Base-by-base conservation (phyloP, 2,329 filamentous ascomycete species). In the Diaporthe citrichinensis region DNA sequence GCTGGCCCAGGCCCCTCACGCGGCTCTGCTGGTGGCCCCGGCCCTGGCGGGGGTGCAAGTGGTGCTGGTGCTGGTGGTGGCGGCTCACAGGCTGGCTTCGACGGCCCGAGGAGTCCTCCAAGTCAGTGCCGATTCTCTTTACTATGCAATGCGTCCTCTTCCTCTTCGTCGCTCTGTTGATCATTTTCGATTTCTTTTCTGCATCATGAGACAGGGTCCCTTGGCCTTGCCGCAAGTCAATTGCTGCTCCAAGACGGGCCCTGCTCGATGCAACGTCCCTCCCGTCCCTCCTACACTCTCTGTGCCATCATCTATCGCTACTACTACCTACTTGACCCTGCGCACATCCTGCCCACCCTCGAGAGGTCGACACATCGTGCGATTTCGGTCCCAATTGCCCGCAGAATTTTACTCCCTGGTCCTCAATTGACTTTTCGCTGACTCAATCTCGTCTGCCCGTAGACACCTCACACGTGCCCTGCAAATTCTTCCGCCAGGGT, bases 401-500 rank as follows among this genome's bases (percentile, higher is more conserved):
- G 44, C 73, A 72, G 41, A 49, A 23, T 39, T 59, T 61, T 73
- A n/a, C 34, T 8, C 2, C 39, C 71, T 46, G 44, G 34, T n/a
- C 72, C 44, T 46, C 46, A 76, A 73, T 74, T 68, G 58, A 62
- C 57, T 61, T 46, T 58, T 46, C 36, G 44, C 76, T 75, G 57
- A 77, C 76, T 67, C 65, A 71, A 71, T 71, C 74, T 59, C 62
- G 62, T 69, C 77, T 62, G n/a, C 49, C 34, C 72, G 3, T 78
- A 98, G 96, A 98, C 85, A 98, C 97, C 25, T 94, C 96, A 77
- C 97, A 98, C 87, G 97, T 99, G 59, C 97, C 97, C 53, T 99
- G 97, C 94, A 98, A 98, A 89, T 99, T 99, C 93, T 99, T 97
- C 86, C 93, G 95, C 72, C 95, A 98, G 87, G 96, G 96, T 84